A percentile compares a stretch with the other conserved stretches of the same genome.
Conservation (phyloP, 306 rosid genomes). For the Parietaria judaica region DNA sequence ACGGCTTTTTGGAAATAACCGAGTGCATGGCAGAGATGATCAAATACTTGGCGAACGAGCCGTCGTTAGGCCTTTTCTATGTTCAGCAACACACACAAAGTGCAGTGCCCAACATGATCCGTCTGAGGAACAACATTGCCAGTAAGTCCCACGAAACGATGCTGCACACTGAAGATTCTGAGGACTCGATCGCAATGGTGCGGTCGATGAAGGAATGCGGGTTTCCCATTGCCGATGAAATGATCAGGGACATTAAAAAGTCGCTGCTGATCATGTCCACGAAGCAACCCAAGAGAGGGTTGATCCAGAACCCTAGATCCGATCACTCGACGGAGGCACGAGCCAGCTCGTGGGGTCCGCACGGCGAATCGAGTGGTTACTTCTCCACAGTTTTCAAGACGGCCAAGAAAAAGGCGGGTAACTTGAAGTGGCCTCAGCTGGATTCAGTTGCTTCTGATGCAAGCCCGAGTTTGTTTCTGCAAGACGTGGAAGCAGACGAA, state of each 20-base stretch:
- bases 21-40: conserved; percentile 81
- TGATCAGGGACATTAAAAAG: conserved; percentile 74
- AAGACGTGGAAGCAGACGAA: conserved; percentile 46
- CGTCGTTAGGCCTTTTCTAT: conserved; percentile 80
- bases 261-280: conserved; percentile 45
- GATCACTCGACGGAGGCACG: conserved; percentile 29
- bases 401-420: conserved; percentile 61
- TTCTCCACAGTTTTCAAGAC: conserved; percentile 54
- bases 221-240: conserved; percentile 57
- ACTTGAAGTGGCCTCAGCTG: conserved; percentile 54
- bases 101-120: conserved; percentile 55
- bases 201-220: conserved; percentile 77
- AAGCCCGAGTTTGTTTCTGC: conserved; percentile 38
- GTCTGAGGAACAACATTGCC: conserved; percentile 36
- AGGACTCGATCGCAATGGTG: conserved; percentile 62
- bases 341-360: conserved; percentile 40
- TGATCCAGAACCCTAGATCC: conserved; percentile 33
- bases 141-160: conserved; percentile 56
- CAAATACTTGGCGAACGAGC: conserved; percentile 74
- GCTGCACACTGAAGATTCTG: conserved; percentile 73
- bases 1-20: conserved; percentile 81
- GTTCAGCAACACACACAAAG: conserved; percentile 83
- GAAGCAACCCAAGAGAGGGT: conserved; percentile 63
- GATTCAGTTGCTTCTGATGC: conserved; percentile 38
- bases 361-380: conserved; percentile 37